phyloP scores from a whole-genome alignment of 2,329 filamentous ascomycete genomes.

The Coniella lustricola region DNA sequence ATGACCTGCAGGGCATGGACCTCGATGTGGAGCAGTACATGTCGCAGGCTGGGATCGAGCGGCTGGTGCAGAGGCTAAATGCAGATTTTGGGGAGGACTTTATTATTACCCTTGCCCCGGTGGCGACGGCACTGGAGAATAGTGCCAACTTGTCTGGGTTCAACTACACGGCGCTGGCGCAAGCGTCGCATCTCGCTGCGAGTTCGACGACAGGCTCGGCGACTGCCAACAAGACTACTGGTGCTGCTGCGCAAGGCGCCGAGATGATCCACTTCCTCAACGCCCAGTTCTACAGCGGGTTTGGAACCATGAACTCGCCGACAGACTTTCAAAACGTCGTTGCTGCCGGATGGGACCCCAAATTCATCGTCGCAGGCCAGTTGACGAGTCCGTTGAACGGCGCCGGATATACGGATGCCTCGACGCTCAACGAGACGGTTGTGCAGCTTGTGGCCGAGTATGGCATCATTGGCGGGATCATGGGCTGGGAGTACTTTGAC shows the following conservation, averaged over 20 bases:
- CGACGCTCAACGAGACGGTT: conserved; percentile 39
- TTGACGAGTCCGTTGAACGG: conserved; percentile 75
- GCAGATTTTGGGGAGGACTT: conserved; percentile 63
- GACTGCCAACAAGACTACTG: conserved; percentile 14
- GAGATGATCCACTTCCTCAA: conserved; percentile 78
- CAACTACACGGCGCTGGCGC: conserved; percentile 68
- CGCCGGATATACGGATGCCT: conserved; percentile 39
- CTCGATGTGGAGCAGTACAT: conserved; percentile 75
- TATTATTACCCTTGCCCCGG: conserved; percentile 74
- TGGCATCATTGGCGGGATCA: conserved; percentile 73
- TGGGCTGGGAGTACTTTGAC: conserved; percentile 97
- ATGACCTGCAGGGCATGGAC: conserved; percentile 63
- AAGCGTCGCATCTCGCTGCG: conserved; percentile 27
- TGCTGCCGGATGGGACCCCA: conserved; percentile 61
- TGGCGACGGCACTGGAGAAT: conserved; percentile 61
- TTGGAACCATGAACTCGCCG: conserved; percentile 52
- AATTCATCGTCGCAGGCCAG: conserved; percentile 71
- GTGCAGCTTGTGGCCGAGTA: conserved; percentile 41
- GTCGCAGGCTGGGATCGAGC: conserved; percentile 57
- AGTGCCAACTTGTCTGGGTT: conserved; percentile 69
- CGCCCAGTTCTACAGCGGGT: conserved; percentile 88
- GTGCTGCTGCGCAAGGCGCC: conserved; percentile 31
- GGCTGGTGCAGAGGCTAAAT: conserved; percentile 60
- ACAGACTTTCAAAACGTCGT: conserved; percentile 44
- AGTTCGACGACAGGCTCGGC: too few species aligned